Conservation (phyloP, 176 grass and related monocot species). For the Phoenix dactylifera region DNA sequence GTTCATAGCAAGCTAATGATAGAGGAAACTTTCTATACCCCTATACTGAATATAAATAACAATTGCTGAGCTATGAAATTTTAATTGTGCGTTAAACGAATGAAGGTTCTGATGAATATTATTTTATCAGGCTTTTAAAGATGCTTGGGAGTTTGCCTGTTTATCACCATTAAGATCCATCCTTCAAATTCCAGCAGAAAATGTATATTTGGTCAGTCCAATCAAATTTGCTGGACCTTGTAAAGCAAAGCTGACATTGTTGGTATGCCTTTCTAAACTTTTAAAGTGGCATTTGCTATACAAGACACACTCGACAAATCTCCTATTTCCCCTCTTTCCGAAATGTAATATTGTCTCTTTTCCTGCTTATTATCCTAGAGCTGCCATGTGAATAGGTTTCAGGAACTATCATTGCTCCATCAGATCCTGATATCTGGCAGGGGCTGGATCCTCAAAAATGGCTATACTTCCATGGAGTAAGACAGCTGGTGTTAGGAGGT, state of each 20-base stretch:
- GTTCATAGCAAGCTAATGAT: no score
- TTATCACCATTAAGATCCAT: constrained; percentile 21
- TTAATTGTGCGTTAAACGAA: background rate
- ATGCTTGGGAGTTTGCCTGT: constrained; percentile 56
- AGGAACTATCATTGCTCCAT: constrained; percentile 46
- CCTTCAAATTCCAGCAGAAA: constrained; percentile 42
- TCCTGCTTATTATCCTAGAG: background rate
- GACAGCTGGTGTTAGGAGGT: constrained; percentile 41
- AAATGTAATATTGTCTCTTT: background rate
- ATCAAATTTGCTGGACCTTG: constrained; percentile 54
- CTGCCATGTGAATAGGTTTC: constrained; percentile 16
- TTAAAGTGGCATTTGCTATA: background rate
- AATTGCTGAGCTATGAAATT: background rate
- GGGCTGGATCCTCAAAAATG: constrained; percentile 45
- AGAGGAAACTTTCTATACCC: no score
- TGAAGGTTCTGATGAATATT: background rate
- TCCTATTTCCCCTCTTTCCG: background rate
- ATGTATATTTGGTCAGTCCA: constrained; percentile 45
- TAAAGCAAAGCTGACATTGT: constrained; percentile 48
- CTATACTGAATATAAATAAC: no score
- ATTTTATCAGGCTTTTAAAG: constrained; percentile 43
- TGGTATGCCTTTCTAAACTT: constrained; percentile 25
- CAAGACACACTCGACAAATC: no score
- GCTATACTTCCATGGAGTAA: constrained; percentile 53
- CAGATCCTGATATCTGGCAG: constrained; percentile 44